Evolutionary conservation across 176 grass and related monocot genomes (phyloP).

Genomic region (Paspalum notatum): DNA sequence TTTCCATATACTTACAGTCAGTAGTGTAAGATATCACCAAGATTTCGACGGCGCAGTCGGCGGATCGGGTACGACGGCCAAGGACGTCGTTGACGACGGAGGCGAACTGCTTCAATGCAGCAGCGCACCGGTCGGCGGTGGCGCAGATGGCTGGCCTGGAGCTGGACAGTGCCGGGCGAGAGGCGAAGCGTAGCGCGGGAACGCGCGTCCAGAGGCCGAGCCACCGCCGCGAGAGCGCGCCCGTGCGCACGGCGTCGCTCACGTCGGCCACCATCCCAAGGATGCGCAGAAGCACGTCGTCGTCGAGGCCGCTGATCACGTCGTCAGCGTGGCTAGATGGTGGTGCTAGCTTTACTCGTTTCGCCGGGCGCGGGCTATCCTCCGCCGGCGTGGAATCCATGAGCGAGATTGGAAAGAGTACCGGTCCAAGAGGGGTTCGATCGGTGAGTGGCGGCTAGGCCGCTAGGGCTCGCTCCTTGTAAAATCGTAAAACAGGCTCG

Average conservation of each 20-base stretch:
- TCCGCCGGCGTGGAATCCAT: neutral
- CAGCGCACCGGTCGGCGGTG: too few species aligned
- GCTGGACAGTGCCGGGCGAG: neutral
- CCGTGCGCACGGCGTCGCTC: neutral
- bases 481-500: too few species aligned
- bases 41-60: neutral
- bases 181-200: neutral
- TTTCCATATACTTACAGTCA: accelerated
- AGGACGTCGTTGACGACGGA: neutral
- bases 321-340: neutral
- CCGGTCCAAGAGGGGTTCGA: too few species aligned
- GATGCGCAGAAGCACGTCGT: neutral
- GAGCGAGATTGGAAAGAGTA: too few species aligned
- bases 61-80: neutral
- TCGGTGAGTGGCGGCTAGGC: too few species aligned
- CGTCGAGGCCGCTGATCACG: neutral
- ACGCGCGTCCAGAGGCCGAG: neutral
- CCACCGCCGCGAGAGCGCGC: constrained; percentile 17
- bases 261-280: neutral
- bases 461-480: too few species aligned
- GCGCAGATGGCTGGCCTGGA: too few species aligned
- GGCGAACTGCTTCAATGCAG: neutral
- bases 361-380: neutral
- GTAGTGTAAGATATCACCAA: neutral
- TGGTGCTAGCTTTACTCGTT: neutral